A percentile compares a stretch with the other conserved stretches of the same genome.
Conservation (phyloP, 2,329 filamentous ascomycete species). For the Neofusicoccum laricinum region DNA sequence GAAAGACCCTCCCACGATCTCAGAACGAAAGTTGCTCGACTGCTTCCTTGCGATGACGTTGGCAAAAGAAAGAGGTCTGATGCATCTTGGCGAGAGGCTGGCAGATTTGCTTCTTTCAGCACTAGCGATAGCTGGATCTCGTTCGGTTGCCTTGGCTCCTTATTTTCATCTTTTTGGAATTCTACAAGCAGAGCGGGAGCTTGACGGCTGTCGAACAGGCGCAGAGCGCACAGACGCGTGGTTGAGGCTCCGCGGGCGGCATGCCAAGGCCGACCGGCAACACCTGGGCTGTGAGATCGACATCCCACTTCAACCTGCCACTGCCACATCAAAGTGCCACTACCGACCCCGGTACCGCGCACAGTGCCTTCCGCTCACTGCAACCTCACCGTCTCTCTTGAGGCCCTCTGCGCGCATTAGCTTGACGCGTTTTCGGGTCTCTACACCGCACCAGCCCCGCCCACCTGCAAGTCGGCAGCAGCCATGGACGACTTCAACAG, state of each 20-base stretch:
- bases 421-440: background rate
- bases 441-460: background rate
- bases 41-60: no score
- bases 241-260: slow-evolving; percentile 7
- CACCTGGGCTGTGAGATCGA: slow-evolving; percentile 4
- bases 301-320: slow-evolving; percentile 13
- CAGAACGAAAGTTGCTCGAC: no score
- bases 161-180: no score
- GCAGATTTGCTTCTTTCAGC: no score
- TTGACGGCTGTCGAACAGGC: no score
- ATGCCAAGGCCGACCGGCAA: slow-evolving; percentile 6
- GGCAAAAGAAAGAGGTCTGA: no score
- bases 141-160: no score
- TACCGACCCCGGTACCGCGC: slow-evolving; percentile 4
- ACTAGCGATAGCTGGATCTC: no score
- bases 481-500: slow-evolving; percentile 96
- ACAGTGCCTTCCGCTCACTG: background rate
- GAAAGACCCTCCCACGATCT: no score
- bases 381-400: background rate
- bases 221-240: background rate
- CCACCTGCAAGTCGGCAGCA: slow-evolving; percentile 1
- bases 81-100: no score
- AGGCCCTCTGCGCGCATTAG: background rate
- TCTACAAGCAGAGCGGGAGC: no score
- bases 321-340: slow-evolving; percentile 11